Evolutionary conservation across 768 basidiomycete genomes (phyloP).

Genomic region (Psilocybe cyanescens): DNA sequence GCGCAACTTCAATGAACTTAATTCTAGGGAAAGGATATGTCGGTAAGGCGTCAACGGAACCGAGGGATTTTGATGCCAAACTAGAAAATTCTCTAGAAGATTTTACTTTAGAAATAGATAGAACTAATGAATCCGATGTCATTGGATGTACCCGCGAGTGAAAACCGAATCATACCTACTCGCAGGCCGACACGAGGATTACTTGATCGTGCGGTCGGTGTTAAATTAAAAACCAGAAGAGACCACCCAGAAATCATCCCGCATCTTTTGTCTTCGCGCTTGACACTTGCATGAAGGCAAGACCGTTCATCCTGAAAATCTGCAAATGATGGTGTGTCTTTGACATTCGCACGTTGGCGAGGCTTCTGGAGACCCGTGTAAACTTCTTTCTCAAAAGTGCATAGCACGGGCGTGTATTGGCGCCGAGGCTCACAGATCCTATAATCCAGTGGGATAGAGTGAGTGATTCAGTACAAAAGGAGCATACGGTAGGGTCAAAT

Average conservation of each 20-base stretch:
- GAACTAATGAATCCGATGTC: constrained; percentile 1
- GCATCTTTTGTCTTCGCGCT: too few relatives aligned
- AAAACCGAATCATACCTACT: background rate
- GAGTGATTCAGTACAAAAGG: constrained; percentile 1
- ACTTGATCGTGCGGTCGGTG: background rate
- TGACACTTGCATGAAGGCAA: background rate
- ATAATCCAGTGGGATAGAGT: background rate
- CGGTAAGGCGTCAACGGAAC: constrained; percentile 4
- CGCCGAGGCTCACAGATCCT: background rate
- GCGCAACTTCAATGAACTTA: too few relatives aligned
- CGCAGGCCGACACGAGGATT: too few relatives aligned
- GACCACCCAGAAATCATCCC: too few relatives aligned
- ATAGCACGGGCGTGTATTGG: constrained; percentile 1
- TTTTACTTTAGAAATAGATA: background rate
- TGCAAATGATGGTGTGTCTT: background rate
- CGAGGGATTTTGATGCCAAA: constrained; percentile 4
- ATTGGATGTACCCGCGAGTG: background rate
- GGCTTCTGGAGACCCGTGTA: background rate
- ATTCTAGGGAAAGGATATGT: background rate
- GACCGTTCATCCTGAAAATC: background rate
- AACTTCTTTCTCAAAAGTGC: background rate
- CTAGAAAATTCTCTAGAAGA: background rate
- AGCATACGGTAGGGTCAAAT: constrained; percentile 9
- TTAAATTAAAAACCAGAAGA: background rate
- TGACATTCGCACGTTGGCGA: background rate